Evolutionary conservation across 2,329 filamentous ascomycete species (phyloP).

Genomic region (Claviceps maximensis): DNA sequence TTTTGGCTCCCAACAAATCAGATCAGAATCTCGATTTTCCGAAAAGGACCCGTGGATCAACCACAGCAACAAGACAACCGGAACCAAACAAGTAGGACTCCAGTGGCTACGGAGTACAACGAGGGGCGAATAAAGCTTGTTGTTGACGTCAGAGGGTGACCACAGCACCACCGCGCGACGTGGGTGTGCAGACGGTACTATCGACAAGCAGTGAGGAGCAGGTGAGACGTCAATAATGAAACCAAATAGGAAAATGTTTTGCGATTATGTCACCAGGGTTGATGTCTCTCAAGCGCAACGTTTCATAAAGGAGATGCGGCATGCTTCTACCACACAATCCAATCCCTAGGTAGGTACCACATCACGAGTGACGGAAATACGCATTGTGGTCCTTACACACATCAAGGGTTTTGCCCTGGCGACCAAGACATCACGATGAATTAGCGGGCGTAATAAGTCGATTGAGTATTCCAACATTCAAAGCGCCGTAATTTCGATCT

Average conservation of each 20-base stretch:
- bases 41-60: neutral
- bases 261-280: neutral
- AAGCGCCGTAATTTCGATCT: neutral
- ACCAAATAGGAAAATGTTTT: neutral
- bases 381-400: neutral
- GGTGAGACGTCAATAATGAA: neutral
- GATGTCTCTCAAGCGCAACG: neutral
- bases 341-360: neutral
- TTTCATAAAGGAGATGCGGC: neutral
- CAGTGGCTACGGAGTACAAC: neutral
- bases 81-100: neutral
- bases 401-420: too few species aligned
- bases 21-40: neutral
- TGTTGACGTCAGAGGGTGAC: conserved; percentile 2
- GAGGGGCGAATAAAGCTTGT: neutral
- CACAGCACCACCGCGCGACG: neutral
- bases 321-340: neutral
- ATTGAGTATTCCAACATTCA: neutral
- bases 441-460: neutral
- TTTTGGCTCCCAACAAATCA: neutral
- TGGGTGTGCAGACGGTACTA: neutral
- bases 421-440: neutral
- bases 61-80: neutral
- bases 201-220: neutral
- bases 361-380: neutral